Conservation (phyloP, 164 flowering plant species). For the Magnolia changhungtana region DNA sequence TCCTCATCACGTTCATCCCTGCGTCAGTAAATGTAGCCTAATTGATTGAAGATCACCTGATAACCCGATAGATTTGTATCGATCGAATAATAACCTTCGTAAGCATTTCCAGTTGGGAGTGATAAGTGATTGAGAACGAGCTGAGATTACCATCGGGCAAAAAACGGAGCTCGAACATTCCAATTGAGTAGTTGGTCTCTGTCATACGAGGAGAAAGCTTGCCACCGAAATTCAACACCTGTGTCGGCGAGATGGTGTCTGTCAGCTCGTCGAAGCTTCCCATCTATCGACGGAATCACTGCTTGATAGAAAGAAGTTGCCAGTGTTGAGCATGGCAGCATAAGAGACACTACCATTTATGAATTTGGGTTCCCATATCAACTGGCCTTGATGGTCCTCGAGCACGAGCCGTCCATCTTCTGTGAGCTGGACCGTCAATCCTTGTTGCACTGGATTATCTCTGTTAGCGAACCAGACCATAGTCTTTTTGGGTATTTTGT, state of each 20-base stretch:
- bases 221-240: background rate
- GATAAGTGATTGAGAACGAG: background rate
- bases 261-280: conserved; percentile 14
- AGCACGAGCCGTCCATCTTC: conserved; percentile 16
- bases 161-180: conserved; percentile 30
- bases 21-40: conserved; percentile 30
- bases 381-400: conserved; percentile 2
- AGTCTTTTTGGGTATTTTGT: conserved; percentile 23
- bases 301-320: conserved; percentile 9
- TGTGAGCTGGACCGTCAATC: conserved; percentile 19
- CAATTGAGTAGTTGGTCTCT: background rate
- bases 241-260: conserved; percentile 12
- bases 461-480: conserved; percentile 35
- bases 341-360: background rate
- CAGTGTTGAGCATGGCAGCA: background rate
- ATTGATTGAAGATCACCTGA: conserved; percentile 23
- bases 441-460: conserved; percentile 19
- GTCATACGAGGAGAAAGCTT: conserved; percentile 2
- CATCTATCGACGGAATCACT: background rate
- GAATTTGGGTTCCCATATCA: background rate
- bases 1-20: no score
- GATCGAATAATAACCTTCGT: background rate
- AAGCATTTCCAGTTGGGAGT: background rate
- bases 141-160: conserved; percentile 32
- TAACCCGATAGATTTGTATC: conserved; percentile 11